A percentile compares a stretch with the other conserved stretches of the same genome.
Conservation (phyloP, 495 filamentous ascomycete species). For the Penicillium fimorum region DNA sequence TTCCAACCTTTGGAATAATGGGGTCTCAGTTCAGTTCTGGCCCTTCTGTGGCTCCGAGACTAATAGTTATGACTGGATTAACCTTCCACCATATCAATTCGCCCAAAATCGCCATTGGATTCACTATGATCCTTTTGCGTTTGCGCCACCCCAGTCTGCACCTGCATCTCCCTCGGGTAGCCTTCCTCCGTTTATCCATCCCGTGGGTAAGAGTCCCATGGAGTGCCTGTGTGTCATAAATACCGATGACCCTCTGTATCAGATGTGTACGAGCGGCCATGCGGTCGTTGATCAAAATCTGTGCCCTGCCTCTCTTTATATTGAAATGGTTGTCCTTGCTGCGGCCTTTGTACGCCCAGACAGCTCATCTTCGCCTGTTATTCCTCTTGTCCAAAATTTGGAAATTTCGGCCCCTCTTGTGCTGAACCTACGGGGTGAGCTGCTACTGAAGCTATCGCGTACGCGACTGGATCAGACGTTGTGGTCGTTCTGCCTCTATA, state of each 20-base stretch:
- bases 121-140: slow-evolving; percentile 6
- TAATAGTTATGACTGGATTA: slow-evolving; percentile 9
- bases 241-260: background rate
- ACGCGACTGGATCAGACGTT: too few species aligned
- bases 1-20: slow-evolving; percentile 26
- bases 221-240: background rate
- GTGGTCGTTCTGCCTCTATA: too few species aligned
- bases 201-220: too few species aligned
- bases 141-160: too few species aligned
- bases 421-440: too few species aligned
- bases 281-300: slow-evolving; percentile 34
- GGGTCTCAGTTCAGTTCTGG: slow-evolving; percentile 35
- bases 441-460: too few species aligned
- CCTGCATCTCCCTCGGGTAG: too few species aligned
- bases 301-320: slow-evolving; percentile 44
- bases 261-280: slow-evolving; percentile 30
- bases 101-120: slow-evolving; percentile 37
- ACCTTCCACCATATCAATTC: slow-evolving; percentile 40
- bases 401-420: background rate
- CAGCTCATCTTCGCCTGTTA: background rate
- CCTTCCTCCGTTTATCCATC: too few species aligned
- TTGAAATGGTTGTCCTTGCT: slow-evolving; percentile 30
- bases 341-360: background rate
- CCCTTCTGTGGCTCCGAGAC: slow-evolving; percentile 23
- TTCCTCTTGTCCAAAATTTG: background rate